phyloP scores from a whole-genome alignment of 2,329 filamentous ascomycete species.

The Penicillium rolfsii region DNA sequence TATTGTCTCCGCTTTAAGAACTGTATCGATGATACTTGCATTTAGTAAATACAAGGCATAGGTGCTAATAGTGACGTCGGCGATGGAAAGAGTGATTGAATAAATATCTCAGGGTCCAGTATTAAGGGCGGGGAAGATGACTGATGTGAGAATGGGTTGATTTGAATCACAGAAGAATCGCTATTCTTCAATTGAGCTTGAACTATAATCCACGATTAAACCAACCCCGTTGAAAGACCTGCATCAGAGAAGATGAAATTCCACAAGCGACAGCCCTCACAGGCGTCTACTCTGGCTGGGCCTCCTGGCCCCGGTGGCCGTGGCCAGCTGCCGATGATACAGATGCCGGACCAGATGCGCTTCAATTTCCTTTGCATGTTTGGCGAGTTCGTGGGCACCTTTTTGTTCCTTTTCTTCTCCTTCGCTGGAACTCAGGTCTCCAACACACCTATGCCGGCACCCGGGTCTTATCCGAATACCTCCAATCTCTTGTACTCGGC shows the following conservation, averaged over 20 bases:
- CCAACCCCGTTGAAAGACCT: background rate
- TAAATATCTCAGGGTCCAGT: slow-evolving; percentile 7
- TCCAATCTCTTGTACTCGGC: slow-evolving; percentile 48
- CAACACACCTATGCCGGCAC: slow-evolving; percentile 40
- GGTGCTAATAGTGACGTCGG: slow-evolving; percentile 22
- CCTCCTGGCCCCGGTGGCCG: slow-evolving; percentile 6
- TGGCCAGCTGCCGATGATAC: slow-evolving; percentile 40
- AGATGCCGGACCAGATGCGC: slow-evolving; percentile 39
- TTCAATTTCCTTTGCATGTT: slow-evolving; percentile 53
- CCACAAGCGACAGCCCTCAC: slow-evolving; percentile 16
- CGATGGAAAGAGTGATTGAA: background rate
- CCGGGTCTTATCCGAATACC: slow-evolving; percentile 41
- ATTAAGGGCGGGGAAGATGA: background rate
- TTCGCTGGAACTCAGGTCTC: slow-evolving; percentile 53
- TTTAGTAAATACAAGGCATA: background rate
- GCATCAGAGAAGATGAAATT: slow-evolving; percentile 11
- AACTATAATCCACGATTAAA: background rate
- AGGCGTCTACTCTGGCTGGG: slow-evolving; percentile 18
- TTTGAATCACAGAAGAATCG: background rate
- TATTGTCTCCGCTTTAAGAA: slow-evolving; percentile 1
- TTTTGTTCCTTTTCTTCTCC: slow-evolving; percentile 55
- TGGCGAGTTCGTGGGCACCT: slow-evolving; percentile 58
- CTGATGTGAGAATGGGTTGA: background rate
- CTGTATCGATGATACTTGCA: slow-evolving; percentile 21
- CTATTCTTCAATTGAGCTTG: background rate